Conservation (phyloP, 768 basidiomycete species). For the Kwoniella shandongensis region DNA sequence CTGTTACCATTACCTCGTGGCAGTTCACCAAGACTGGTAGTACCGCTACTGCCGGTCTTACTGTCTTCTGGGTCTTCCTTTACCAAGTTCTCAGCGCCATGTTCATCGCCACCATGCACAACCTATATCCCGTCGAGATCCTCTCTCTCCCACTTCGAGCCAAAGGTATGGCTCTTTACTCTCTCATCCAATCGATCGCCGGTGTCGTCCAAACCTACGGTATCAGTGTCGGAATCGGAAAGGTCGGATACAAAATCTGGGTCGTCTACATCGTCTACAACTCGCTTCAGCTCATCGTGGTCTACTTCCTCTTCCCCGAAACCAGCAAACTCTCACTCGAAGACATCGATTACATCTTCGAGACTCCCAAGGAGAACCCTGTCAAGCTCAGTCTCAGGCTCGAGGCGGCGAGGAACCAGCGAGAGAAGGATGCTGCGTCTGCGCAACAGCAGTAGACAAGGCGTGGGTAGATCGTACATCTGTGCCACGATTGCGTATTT, state of each 20-base stretch:
- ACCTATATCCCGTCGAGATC: conserved; percentile 22
- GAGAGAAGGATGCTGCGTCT: not conserved
- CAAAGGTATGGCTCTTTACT: conserved; percentile 20
- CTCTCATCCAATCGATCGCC: not conserved
- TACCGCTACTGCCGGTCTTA: not conserved
- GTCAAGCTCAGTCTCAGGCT: conserved; percentile 7
- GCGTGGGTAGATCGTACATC: too few relatives aligned
- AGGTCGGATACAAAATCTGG: conserved; percentile 9
- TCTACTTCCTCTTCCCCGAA: conserved; percentile 2
- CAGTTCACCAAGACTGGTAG: not conserved
- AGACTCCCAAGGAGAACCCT: conserved; percentile 1
- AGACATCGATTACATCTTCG: conserved; percentile 1
- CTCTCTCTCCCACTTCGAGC: conserved; percentile 16
- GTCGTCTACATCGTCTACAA: conserved; percentile 9
- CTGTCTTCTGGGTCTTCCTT: conserved; percentile 1
- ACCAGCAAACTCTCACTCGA: not conserved
- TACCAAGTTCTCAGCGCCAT: conserved; percentile 1
- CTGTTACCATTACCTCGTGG: conserved; percentile 10
- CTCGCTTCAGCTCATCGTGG: not conserved
- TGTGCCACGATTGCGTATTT: too few relatives aligned
- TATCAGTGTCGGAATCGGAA: conserved; percentile 2
- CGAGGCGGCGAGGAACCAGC: not conserved
- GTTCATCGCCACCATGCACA: conserved; percentile 8
- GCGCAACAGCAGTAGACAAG: too few relatives aligned
- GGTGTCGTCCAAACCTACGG: conserved; percentile 7